These are phyloP conservation scores for Suillus fuscotomentosus DNA, from an alignment of 768 basidiomycete species.

Conservation along the genomic window DNA sequence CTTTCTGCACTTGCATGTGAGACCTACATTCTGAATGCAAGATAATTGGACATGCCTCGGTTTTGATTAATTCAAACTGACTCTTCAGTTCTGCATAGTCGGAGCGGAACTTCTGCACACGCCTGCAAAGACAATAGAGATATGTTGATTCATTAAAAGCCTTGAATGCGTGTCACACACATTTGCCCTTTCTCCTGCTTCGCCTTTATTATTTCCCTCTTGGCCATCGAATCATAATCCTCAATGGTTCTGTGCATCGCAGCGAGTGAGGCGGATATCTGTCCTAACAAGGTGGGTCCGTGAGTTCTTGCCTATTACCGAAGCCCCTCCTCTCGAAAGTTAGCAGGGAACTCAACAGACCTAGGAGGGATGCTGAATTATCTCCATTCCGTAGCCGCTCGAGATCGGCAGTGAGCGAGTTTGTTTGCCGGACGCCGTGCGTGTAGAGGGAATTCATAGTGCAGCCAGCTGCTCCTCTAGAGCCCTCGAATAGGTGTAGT, in stretches of 20 bases:
- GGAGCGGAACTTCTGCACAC: conserved; percentile 86
- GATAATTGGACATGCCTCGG: conserved; percentile 34
- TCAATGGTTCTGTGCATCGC: conserved; percentile 94
- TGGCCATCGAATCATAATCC: conserved; percentile 96
- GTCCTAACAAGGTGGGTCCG: conserved; percentile 57
- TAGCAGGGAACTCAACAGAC: conserved; percentile 42
- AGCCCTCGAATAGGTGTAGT: conserved; percentile 1
- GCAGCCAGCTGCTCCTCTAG: conserved; percentile 12
- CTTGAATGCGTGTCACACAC: conserved; percentile 42
- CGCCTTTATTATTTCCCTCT: conserved; percentile 91
- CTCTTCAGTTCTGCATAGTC: conserved; percentile 82
- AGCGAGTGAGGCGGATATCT: conserved; percentile 96
- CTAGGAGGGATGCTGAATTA: conserved; percentile 75
- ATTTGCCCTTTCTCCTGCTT: conserved; percentile 96
- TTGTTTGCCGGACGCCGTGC: conserved; percentile 88
- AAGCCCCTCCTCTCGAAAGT: background rate
- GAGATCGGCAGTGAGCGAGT: conserved; percentile 83
- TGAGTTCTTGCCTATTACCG: conserved; percentile 2
- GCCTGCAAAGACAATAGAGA: conserved; percentile 47
- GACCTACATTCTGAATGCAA: background rate
- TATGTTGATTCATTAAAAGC: conserved; percentile 5
- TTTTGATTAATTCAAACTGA: conserved; percentile 81
- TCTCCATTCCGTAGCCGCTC: conserved; percentile 82
- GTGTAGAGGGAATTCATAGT: conserved; percentile 95
- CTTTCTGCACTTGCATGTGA: conserved; percentile 42